These are phyloP conservation scores for Viridothelium virens DNA, from an alignment of 495 filamentous ascomycete genomes.

Conservation along the genomic window DNA sequence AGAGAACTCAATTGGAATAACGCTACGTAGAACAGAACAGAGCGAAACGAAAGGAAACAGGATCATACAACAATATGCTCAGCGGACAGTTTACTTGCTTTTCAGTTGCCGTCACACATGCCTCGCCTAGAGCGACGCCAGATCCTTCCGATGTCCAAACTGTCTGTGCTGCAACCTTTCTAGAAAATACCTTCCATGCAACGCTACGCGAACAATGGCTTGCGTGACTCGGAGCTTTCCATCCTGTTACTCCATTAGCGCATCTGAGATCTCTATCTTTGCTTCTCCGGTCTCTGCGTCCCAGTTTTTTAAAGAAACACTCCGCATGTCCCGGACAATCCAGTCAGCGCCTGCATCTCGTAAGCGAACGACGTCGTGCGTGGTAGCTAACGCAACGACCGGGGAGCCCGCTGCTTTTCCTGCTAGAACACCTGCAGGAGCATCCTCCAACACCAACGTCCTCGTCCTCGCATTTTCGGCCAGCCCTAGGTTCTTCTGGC, in stretches of 20 bases:
- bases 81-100: neutral
- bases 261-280: slow-evolving; percentile 35
- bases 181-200: slow-evolving; percentile 11
- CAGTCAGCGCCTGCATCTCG: slow-evolving; percentile 72
- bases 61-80: neutral
- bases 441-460: slow-evolving; percentile 83
- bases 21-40: neutral
- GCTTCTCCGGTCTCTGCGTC: slow-evolving; percentile 29
- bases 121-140: neutral
- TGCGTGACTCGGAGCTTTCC: slow-evolving; percentile 1
- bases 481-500: slow-evolving; percentile 55
- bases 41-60: neutral
- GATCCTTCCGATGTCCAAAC: neutral
- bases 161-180: slow-evolving; percentile 5
- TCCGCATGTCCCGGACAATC: slow-evolving; percentile 73
- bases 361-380: slow-evolving; percentile 67
- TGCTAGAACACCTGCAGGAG: slow-evolving; percentile 80
- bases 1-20: too few relatives aligned
- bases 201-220: slow-evolving; percentile 6
- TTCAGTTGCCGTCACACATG: neutral
- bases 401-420: slow-evolving; percentile 86
- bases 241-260: slow-evolving; percentile 25
- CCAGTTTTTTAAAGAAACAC: slow-evolving; percentile 43
- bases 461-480: slow-evolving; percentile 34
- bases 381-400: slow-evolving; percentile 81